Percentiles rank a stretch among this genome's conserved stretches.
These are phyloP conservation scores for Neonectria faginata DNA, from an alignment of 2,329 filamentous ascomycete genomes.

Conservation along the genomic window DNA sequence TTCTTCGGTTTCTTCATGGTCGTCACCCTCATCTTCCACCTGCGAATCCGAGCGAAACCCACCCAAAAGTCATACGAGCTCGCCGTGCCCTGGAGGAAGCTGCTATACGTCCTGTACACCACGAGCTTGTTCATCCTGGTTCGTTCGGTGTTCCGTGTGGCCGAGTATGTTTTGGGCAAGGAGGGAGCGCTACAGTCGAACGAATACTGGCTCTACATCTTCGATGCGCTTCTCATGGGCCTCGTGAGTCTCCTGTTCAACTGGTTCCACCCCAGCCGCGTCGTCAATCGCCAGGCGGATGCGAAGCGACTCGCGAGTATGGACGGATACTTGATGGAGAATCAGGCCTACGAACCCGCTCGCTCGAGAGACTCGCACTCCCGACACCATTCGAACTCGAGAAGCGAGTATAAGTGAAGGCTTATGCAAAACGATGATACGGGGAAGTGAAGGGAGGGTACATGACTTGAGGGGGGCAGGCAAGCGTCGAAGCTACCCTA, in stretches of 20 bases:
- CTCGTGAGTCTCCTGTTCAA: slow-evolving; percentile 44
- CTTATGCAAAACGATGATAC: not conserved
- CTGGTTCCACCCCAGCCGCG: slow-evolving; percentile 44
- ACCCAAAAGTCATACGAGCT: slow-evolving; percentile 35
- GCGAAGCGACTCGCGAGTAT: slow-evolving; percentile 39
- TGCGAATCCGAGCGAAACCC: slow-evolving; percentile 39
- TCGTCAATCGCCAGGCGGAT: slow-evolving; percentile 36
- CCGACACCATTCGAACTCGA: slow-evolving; percentile 8
- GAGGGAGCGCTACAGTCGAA: slow-evolving; percentile 50
- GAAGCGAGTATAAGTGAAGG: slow-evolving; percentile 25
- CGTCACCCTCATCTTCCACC: slow-evolving; percentile 60
- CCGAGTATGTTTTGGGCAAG: slow-evolving; percentile 56
- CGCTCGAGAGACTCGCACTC: slow-evolving; percentile 14
- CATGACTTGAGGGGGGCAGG: not conserved
- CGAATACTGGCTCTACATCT: slow-evolving; percentile 53
- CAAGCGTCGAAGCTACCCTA: not conserved
- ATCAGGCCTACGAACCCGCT: slow-evolving; percentile 29
- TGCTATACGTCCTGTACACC: slow-evolving; percentile 43
- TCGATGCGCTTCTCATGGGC: slow-evolving; percentile 53
- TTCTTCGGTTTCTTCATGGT: slow-evolving; percentile 66
- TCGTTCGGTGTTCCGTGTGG: slow-evolving; percentile 55
- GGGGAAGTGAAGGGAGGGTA: not conserved
- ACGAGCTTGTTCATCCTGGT: slow-evolving; percentile 53
- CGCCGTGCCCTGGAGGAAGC: slow-evolving; percentile 49
- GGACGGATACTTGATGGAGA: slow-evolving; percentile 45